Percentiles rank a stretch among this genome's conserved stretches.
phyloP scores from a whole-genome alignment of 495 filamentous ascomycete species.

The Penicillium bovifimosum region DNA sequence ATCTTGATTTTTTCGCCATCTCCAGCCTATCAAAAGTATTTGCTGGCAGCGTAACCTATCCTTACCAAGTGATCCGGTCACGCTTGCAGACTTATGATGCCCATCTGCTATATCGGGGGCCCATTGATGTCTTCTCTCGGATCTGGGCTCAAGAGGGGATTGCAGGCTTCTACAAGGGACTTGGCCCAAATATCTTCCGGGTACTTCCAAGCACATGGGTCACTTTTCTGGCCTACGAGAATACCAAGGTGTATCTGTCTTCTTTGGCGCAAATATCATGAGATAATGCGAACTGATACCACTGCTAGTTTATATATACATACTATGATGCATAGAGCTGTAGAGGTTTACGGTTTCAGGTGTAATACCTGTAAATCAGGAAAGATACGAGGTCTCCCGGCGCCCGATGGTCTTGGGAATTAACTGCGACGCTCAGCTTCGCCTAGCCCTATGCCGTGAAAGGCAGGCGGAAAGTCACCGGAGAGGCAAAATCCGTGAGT shows the following conservation, averaged over 20 bases:
- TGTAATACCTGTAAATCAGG: too few species aligned
- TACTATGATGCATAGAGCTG: too few species aligned
- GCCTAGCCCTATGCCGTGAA: too few species aligned
- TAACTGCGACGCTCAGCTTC: too few species aligned
- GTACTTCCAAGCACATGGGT: constrained; percentile 94
- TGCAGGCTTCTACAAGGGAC: constrained; percentile 85
- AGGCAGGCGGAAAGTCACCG: too few species aligned
- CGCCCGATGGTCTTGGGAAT: too few species aligned
- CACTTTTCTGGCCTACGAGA: constrained; percentile 98
- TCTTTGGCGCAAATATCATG: background rate
- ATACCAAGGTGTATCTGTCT: constrained; percentile 56
- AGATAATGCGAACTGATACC: background rate
- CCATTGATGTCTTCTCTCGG: constrained; percentile 62
- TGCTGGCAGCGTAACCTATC: constrained; percentile 83
- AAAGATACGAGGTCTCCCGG: too few species aligned
- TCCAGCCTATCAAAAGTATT: constrained; percentile 81
- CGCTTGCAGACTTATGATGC: constrained; percentile 86
- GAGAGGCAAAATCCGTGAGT: too few species aligned
- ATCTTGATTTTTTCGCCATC: constrained; percentile 69
- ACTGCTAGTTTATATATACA: background rate
- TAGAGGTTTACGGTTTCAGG: too few species aligned
- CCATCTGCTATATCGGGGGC: constrained; percentile 54
- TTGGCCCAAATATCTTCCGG: constrained; percentile 79
- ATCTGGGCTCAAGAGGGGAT: constrained; percentile 75
- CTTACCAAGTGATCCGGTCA: constrained; percentile 85